phyloP scores from a whole-genome alignment of 2,329 filamentous ascomycete genomes.

The Fusarium sp. region DNA sequence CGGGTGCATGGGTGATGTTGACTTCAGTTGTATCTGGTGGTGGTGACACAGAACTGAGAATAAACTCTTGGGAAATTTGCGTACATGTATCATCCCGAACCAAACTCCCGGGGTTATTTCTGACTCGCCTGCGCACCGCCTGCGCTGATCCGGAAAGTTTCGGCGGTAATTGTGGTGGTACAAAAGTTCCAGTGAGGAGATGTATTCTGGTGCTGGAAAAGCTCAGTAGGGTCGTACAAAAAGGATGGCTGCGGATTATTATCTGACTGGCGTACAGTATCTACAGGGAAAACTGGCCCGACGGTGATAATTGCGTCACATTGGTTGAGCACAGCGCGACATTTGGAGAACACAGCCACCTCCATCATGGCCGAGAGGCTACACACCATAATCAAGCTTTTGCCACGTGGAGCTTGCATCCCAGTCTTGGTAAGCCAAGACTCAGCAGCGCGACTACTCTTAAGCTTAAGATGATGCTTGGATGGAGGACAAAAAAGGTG shows the following conservation, averaged over 20 bases:
- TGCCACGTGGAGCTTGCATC: slow-evolving; percentile 26
- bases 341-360: background rate
- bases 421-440: slow-evolving; percentile 19
- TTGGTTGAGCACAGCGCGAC: background rate
- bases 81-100: background rate
- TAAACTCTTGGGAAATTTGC: background rate
- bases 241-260: background rate
- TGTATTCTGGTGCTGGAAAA: background rate
- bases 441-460: slow-evolving; percentile 3
- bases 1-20: background rate
- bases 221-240: background rate
- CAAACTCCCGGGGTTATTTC: background rate
- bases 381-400: slow-evolving; percentile 2
- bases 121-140: background rate
- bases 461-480: slow-evolving; percentile 38
- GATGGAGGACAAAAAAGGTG: background rate
- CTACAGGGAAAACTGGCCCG: background rate
- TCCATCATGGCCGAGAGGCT: background rate
- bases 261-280: background rate
- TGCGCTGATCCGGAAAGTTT: background rate
- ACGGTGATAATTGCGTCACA: background rate
- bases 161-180: background rate
- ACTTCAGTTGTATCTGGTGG: background rate
- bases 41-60: background rate
- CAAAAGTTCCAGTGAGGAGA: background rate